Base-by-base conservation (phyloP, 805 yeast species). In the Helenozyma rhizophorensis region DNA sequence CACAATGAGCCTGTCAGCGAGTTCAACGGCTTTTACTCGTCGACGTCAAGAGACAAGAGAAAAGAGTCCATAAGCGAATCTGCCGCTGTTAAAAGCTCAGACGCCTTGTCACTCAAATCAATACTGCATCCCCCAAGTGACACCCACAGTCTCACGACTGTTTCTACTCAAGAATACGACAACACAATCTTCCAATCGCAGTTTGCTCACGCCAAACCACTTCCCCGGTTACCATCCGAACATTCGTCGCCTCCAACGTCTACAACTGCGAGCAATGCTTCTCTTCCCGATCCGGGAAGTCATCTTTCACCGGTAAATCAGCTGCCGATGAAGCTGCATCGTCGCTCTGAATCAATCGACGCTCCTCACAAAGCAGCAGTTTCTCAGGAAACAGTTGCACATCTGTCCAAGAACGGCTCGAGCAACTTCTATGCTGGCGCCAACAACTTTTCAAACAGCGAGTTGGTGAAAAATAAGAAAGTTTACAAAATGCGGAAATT, bases 141-240 rank as follows among this genome's bases (percentile, higher is more conserved):
- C 23, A 36, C 14, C 15, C 18, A 48, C 5, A 58, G 66, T 36
- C 30, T 65, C 2, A 32, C 48, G 3, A 65, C 72, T 0, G 41
- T 65, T 7, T 52, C 68, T 6, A 65, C 70, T 1, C 36, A 58
- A 6, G 68, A 63, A 31, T 65, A 61, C 28, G 68, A 64, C 25
- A 59, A 61, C 34, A 50, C 48, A 14, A 46, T 65, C 13, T 65
- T 65, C 46, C 43, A 59, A 30, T 51, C 65, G 1, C 70, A 65
- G 44, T 65, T 65, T 42, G 44, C 53, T 9, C 32, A 28, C 18
- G 30, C 23, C 6, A 44, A 42, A 18, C 44, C 48, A 1, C 43
- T 46, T 14, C 47, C 50, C 2, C 26, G 29, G 5, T 19, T 32
- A 2, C 47, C 47, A 2, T 4, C 18, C 10, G 26, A 19, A 4